A percentile compares a stretch with the other conserved stretches of the same genome.
Conservation (phyloP, 208 protist species). For the Histomonas meleagridis region DNA sequence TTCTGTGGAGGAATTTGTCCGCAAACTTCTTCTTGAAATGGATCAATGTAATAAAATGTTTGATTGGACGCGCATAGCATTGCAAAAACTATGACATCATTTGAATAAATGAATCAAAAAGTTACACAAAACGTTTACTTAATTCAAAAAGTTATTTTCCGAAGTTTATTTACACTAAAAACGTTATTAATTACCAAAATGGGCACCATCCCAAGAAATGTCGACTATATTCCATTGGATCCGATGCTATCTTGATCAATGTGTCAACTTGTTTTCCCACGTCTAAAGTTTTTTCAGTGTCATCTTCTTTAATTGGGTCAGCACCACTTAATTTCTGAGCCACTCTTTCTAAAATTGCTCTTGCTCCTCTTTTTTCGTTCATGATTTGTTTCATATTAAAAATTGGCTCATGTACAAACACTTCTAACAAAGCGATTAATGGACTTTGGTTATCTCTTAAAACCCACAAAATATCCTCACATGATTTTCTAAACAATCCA, state of each 20-base stretch:
- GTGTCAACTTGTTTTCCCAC: background rate
- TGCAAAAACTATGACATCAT: too few relatives aligned
- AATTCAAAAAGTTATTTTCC: too few relatives aligned
- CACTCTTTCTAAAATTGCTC: background rate
- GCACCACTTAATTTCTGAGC: background rate
- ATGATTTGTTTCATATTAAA: conserved; percentile 14
- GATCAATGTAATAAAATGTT: too few relatives aligned
- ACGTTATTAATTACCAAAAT: too few relatives aligned
- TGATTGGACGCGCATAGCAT: too few relatives aligned
- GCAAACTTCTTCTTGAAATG: too few relatives aligned
- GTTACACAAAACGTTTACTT: too few relatives aligned
- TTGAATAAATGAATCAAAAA: too few relatives aligned
- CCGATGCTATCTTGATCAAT: background rate
- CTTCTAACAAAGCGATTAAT: conserved; percentile 47
- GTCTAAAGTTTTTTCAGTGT: background rate
- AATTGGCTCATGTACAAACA: conserved; percentile 48
- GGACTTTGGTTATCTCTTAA: conserved; percentile 39
- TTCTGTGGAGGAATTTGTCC: too few relatives aligned
- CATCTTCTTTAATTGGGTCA: background rate
- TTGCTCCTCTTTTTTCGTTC: background rate
- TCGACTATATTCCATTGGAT: background rate
- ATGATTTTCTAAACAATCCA: conserved; percentile 69
- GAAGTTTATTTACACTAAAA: too few relatives aligned
- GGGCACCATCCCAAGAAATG: background rate
- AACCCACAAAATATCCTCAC: conserved; percentile 56